Evolutionary conservation across 345 rosid genomes (phyloP).

Genomic region (Firmiana major): DNA sequence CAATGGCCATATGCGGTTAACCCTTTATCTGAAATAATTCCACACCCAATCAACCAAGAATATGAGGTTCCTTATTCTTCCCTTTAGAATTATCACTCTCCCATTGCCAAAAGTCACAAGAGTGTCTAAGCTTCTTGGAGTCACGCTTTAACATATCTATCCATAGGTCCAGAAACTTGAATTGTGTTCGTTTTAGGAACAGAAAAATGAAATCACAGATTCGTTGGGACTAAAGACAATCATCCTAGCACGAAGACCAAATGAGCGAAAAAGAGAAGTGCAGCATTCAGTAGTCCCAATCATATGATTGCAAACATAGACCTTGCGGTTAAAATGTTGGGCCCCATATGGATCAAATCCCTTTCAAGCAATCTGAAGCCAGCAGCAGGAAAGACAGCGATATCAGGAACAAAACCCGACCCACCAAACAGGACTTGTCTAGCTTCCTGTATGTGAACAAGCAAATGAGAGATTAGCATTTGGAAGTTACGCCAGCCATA

Average conservation of each 20-base stretch:
- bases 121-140: background rate
- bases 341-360: conserved; percentile 70
- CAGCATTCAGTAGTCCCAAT: conserved; percentile 78
- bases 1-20: conserved; percentile 19
- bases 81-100: conserved; percentile 18
- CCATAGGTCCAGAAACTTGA: conserved; percentile 55
- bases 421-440: conserved; percentile 54
- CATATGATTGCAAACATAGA: conserved; percentile 50
- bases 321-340: conserved; percentile 42
- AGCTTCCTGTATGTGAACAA: conserved; percentile 41
- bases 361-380: conserved; percentile 78
- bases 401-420: conserved; percentile 66
- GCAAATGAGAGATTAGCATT: conserved; percentile 67
- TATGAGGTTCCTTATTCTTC: conserved; percentile 31
- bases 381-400: conserved; percentile 58
- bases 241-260: conserved; percentile 64
- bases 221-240: conserved; percentile 72
- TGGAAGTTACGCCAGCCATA: conserved; percentile 85
- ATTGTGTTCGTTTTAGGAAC: conserved; percentile 49
- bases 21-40: conserved; percentile 60
- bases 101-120: conserved; percentile 10
- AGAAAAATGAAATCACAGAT: conserved; percentile 45
- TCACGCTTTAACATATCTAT: conserved; percentile 36
- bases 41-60: conserved; percentile 75
- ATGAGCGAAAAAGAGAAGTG: conserved; percentile 71